Evolutionary conservation across 177 flowering plant species (phyloP), one percentile per base, ranked within the genome.

Genomic region (Vitis hybrid): DNA sequence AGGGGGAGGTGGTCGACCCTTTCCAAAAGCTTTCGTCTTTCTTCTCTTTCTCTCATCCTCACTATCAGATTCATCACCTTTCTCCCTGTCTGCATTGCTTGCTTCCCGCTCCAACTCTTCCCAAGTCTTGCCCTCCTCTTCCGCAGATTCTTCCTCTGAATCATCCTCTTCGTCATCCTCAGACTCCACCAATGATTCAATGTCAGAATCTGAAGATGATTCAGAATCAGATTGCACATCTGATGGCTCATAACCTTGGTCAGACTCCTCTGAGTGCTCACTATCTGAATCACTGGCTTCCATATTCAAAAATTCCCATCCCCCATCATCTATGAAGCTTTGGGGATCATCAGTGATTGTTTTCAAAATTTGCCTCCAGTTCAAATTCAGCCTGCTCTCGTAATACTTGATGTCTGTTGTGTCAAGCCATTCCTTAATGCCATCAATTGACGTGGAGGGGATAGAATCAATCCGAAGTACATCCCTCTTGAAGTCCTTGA

Each of bases 71-170:
- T 87, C 92, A 58, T 73, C 78, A 1, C 89, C 92, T 62, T 83
- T 79, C 85, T 89, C 92, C 57, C 85, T 72, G 33, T 82, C 85
- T n/a, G 90, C 93, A 83, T 91, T 83, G 77, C 84, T 86, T 26
- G 94, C 97, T 77, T 91, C 97, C 73, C 90, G 86, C 70, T 91
- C 97, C 75, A 89, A 77, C 83, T 91, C 97, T 60, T 89, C 94
- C 97, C 97, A 88, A 1, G 92, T 86, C 78, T 88, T 86, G 3
- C 92, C 94, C 66, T 88, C 66, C 70, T 88, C 91, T 71, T 90
- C 95, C 70, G 86, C 94, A 0, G 86, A 84, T 5, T 74, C 88
- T 26, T 78, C 91, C 20, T 81, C 92, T 1, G 74, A 66, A 16
- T 72, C 82, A 60, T 89, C 90, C 58, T 85, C 93, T 15, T 82